Base-by-base conservation (phyloP, 441 rosid species). In the Bocquillonia castaneifolia region DNA sequence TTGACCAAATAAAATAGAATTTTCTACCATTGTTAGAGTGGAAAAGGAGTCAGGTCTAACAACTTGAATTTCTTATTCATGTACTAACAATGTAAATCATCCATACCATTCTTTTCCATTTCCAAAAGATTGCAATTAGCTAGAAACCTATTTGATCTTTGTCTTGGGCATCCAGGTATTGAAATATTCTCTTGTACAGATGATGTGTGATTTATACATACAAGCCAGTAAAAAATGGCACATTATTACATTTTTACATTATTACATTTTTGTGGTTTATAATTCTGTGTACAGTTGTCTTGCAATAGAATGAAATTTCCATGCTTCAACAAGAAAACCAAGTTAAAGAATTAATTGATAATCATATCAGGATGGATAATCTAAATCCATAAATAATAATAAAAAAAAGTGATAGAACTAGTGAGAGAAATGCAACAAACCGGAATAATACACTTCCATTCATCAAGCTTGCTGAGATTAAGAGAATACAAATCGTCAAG, bases 381-480 rank as follows among this genome's bases (percentile, higher is more conserved):
- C 59, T 14, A 12, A 61, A 45, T 60, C 32, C 31, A 45, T 52
- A 44, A 42, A 42, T 26, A n/a, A n/a, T n/a, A n/a, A n/a, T n/a
- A n/a, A 20, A 67, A 59, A 47, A 37, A 45, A 61, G 53, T 7
- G 39, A 56, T 15, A 37, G 29, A 70, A 53, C 29, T 13, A 45
- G 68, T 59, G 70, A 74, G 13, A 67, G 75, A 70, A 76, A 39
- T 76, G n/a, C 50, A 58, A 85, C 96, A 75, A 81, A 93, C 99
- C 96, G 82, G 91, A 74, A 91, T 88, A 75, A 94, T 83, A 83
- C 97, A 91, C 81, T 93, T 93, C 97, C 99, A 93, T 69, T 91
- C 99, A 9, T 94, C 97, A 67, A 89, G 97, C 80, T 93, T 93
- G 85, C 93, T 86, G 69, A 93, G 95, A 81, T 89, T 93, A 70